These are phyloP conservation scores for Papiliotrema flavescens DNA, from an alignment of 1,284 basidiomycete species.

Conservation along the genomic window DNA sequence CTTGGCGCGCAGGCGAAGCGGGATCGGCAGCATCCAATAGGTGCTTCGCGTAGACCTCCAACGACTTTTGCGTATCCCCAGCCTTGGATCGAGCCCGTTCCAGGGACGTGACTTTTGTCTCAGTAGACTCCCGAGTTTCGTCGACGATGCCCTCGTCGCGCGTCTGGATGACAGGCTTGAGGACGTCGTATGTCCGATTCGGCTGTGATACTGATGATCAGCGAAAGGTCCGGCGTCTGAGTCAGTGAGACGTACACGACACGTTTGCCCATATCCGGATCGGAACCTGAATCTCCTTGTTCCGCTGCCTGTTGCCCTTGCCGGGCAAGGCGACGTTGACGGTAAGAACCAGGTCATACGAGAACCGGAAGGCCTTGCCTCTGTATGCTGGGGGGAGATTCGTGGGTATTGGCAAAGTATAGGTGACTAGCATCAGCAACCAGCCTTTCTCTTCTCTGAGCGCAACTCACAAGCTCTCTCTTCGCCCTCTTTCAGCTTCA, in stretches of 20 bases:
- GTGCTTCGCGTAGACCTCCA: conserved; percentile 30
- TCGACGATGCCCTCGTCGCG: conserved; percentile 41
- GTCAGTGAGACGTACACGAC: conserved; percentile 51
- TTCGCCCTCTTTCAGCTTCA: conserved; percentile 40
- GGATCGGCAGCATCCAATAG: conserved; percentile 26
- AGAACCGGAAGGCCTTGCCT: conserved; percentile 77
- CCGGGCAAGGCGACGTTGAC: conserved; percentile 38
- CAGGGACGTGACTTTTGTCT: not conserved
- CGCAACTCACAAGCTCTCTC: conserved; percentile 39
- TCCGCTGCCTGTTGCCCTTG: conserved; percentile 29
- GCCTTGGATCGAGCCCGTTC: not conserved
- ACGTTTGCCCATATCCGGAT: conserved; percentile 45
- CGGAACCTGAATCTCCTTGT: conserved; percentile 38
- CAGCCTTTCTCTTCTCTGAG: not conserved
- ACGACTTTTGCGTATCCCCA: conserved; percentile 5
- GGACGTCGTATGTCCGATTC: conserved; percentile 39
- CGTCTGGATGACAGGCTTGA: conserved; percentile 45
- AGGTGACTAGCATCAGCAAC: conserved; percentile 59
- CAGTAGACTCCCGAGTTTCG: not conserved
- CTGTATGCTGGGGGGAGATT: conserved; percentile 84
- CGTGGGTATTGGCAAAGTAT: conserved; percentile 68
- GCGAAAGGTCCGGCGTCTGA: not conserved
- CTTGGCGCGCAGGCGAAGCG: not conserved
- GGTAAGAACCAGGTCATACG: conserved; percentile 83
- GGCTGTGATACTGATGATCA: conserved; percentile 19